Conservation (phyloP, 345 rosid genomes). For the Salix exigua region DNA sequence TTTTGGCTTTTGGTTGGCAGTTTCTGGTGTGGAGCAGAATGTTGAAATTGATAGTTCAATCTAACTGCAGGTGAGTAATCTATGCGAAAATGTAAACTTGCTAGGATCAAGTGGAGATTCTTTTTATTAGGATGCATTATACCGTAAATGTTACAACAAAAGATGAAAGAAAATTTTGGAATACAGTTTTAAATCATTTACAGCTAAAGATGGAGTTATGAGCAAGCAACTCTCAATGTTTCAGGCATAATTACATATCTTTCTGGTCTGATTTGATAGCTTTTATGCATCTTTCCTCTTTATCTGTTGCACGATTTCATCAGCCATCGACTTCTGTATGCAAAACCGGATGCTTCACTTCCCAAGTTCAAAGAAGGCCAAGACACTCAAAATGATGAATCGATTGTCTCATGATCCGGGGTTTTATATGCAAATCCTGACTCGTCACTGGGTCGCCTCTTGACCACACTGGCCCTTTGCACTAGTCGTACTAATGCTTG, state of each 20-base stretch:
- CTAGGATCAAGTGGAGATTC: neutral
- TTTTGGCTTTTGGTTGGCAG: neutral
- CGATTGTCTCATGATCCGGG: constrained; percentile 78
- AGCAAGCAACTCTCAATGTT: neutral
- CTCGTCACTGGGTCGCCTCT: constrained; percentile 83
- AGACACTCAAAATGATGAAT: constrained; percentile 44
- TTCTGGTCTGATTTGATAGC: neutral
- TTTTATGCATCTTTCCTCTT: neutral
- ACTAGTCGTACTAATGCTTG: constrained; percentile 88
- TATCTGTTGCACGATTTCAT: neutral
- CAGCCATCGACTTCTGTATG: constrained; percentile 4
- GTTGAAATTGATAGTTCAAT: neutral
- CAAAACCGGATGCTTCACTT: constrained; percentile 15
- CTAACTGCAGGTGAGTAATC: neutral
- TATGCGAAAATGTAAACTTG: neutral
- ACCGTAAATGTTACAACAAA: neutral
- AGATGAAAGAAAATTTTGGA: constrained; percentile 3
- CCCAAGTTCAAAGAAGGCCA: constrained; percentile 4
- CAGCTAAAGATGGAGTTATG: neutral
- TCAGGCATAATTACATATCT: constrained; percentile 27
- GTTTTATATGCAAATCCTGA: constrained; percentile 75
- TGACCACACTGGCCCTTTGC: constrained; percentile 85
- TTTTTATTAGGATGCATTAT: constrained; percentile 6
- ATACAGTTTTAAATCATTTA: constrained; percentile 13
- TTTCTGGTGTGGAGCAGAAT: constrained; percentile 5